Base-by-base conservation (phyloP, 2,329 filamentous ascomycete genomes). In the Blastomyces emzantsi region DNA sequence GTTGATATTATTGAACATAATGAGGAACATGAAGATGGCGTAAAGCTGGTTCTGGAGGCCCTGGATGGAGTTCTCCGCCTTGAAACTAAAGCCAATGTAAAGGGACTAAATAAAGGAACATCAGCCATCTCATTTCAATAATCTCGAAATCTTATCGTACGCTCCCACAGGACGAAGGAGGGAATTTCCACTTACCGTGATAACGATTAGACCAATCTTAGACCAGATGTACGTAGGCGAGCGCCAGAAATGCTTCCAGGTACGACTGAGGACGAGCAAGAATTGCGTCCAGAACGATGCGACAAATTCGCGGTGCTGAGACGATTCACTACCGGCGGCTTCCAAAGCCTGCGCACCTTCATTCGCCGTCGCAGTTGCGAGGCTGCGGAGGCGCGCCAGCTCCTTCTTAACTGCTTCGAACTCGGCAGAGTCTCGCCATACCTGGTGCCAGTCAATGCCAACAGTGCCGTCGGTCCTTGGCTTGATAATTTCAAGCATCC, bases 221-320 rank as follows among this genome's bases (percentile, higher is more conserved):
- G 89, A 87, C 79, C 92, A 95, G 75, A 96, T 92, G 79, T 96
- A 96, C 6, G 87, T 83, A 0, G 92, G 92, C 0, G 87, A 92
- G 65, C 92, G 88, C 90, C 92, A 96, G 82, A 93, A 94, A 75
- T 95, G 91, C 72, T 92, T 84, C 80, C 94, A 94, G 28, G 94
- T 88, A 70, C 91, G 90, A 67, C 82, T 73, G 19, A 85, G 82
- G 64, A 90, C 89, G 71, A 87, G 82, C 64, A 75, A 78, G 45
- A 93, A 77, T 74, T 96, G 91, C 6, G 79, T 71, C 41, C 67
- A 70, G 73, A 94, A 90, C 0, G 89, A 84, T 2, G 90, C 89
- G 3, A 91, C 91, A 66, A 95, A 96, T 73, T 95, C 90, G 45
- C 19, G 45, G 45, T n/a, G 45, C n/a, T 49, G 45, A 22, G 45